Base-by-base conservation (phyloP, 805 yeast genomes). In the Clavispora asparagi region DNA sequence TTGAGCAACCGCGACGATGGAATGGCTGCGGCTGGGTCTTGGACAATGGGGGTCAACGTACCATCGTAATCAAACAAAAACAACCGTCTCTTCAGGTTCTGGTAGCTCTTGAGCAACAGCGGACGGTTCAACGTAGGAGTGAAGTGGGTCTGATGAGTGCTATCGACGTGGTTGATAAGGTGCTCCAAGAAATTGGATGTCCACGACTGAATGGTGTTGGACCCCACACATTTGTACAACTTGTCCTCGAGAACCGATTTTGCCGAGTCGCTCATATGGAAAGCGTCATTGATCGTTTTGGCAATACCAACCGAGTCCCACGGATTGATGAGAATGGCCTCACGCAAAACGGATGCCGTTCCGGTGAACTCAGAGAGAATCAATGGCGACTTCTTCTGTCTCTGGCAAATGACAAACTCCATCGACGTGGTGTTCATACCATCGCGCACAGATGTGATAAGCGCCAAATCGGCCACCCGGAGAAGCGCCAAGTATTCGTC, bases 271-370 rank as follows among this genome's bases (percentile, higher is more conserved):
- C 80, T 57, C 80, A 87, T 74, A 19, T 63, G 55, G 17, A 94
- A 74, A 42, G 90, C 78, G 42, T 79, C 81, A 61, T 90, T 74
- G 46, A 95, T 85, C 7, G 90, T 78, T 57, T 81, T 85, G 1
- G 99, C 92, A 32, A 92, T 92, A 1, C 96, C 96, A 25, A 88
- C 92, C 0, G 95, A 77, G 67, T 94, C 98, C 96, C 97, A 94
- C 7, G 99, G 99, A 57, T 94, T 94, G 31, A 94, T 94, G 52
- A 85, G 79, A 42, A 87, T 75, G 0, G 96, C 87, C 50, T 84
- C 87, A 45, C 73, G 75, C 45, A 86, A 64, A 2, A 85, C 85
- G 2, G 86, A 70, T 0, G 89, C 80, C 3, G 95, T 83, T 39
- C 99, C 99, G 46, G 95, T 86, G 61, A 94, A 94, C 68, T 94